These are phyloP conservation scores for Telopea speciosissima DNA, from an alignment of 177 flowering plant species.

Conservation along the genomic window DNA sequence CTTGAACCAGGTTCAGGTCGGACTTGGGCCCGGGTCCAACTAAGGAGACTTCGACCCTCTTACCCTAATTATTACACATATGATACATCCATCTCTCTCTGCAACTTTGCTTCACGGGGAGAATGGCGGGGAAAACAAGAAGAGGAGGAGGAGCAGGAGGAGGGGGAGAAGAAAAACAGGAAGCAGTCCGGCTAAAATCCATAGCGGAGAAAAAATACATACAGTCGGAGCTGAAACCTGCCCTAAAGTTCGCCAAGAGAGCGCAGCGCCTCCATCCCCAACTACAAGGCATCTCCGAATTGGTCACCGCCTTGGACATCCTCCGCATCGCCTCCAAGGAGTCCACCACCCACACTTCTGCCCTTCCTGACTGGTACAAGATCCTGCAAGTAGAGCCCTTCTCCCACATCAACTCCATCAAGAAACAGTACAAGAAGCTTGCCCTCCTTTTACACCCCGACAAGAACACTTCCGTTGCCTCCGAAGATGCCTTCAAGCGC, in stretches of 20 bases:
- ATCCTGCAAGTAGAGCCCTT: slow-evolving; percentile 68
- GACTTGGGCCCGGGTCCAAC: too few relatives aligned
- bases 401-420: slow-evolving; percentile 49
- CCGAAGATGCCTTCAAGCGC: slow-evolving; percentile 75
- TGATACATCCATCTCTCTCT: not conserved
- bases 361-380: slow-evolving; percentile 51
- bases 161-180: not conserved
- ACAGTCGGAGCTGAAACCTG: slow-evolving; percentile 43
- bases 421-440: slow-evolving; percentile 65
- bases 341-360: not conserved
- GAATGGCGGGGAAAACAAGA: slow-evolving; percentile 7
- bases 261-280: slow-evolving; percentile 43
- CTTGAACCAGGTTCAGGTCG: too few relatives aligned
- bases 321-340: slow-evolving; percentile 21
- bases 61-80: too few relatives aligned
- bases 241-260: slow-evolving; percentile 55
- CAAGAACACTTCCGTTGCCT: slow-evolving; percentile 48
- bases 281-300: slow-evolving; percentile 49
- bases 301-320: slow-evolving; percentile 51
- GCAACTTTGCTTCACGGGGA: not conserved
- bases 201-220: slow-evolving; percentile 52
- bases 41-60: too few relatives aligned
- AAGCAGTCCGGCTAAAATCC: slow-evolving; percentile 32
- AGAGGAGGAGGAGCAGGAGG: too few relatives aligned
- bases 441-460: slow-evolving; percentile 74